Evolutionary conservation across 257 asterid genomes (phyloP), one percentile per base, ranked within the genome.

Genomic region (Thymus quinquecostatus): DNA sequence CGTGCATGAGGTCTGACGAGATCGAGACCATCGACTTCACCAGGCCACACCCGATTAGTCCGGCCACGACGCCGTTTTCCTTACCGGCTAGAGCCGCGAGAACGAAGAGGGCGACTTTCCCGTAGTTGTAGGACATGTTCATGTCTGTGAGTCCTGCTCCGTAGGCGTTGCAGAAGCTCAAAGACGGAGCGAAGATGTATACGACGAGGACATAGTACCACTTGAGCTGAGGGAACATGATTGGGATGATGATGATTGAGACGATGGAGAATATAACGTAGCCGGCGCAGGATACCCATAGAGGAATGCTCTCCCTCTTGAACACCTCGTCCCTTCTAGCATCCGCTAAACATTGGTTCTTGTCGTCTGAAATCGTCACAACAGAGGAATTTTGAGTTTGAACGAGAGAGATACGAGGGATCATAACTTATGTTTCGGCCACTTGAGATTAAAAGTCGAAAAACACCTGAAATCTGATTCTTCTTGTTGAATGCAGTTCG

Each of bases 131-230:
- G 1, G 95, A 87, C 96, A 89, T 87, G 77, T 87, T 89, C 87
- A 87, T 79, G 75, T 89, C 96, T 0, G 96, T 89, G 44, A 89
- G 73, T 48, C 96, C 96, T 0, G 92, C 78, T 1, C 92, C 94
- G 68, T 89, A 89, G 0, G 96, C 90, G 12, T 89, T 89, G 87
- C 96, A 89, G 80, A 89, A 89, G 87, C 89, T 72, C 33, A 89
- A 41, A 27, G 90, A 69, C 1, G 96, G 96, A 3, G 94, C 96
- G 3, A 87, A 59, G 43, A 83, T 45, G 80, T 87, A 89, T 1
- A 91, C 88, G 9, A 79, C 74, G 3, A 84, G 67, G 10, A 87
- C 83, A 43, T 70, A 84, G 82, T 86, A 86, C 96, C 96, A 89
- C 64, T 84, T 86, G 38, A 89, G 85, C 62, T 81, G 87, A 36